Percentiles rank a stretch among this genome's conserved stretches.
phyloP scores from a whole-genome alignment of 768 basidiomycete species.

The Rhizopogon vesiculosus region DNA sequence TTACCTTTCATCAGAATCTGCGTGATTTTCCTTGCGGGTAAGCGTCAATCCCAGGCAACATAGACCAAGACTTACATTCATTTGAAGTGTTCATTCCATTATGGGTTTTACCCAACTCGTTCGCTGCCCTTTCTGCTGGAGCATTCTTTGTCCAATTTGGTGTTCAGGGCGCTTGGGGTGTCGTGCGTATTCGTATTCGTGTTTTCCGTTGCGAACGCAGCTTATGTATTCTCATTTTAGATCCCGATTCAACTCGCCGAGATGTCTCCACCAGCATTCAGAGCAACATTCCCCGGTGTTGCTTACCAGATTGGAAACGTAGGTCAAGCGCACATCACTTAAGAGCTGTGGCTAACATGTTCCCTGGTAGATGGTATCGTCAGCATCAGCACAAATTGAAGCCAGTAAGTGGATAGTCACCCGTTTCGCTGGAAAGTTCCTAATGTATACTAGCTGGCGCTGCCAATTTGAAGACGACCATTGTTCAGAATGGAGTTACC shows the following conservation, averaged over 20 bases:
- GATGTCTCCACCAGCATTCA: constrained; percentile 83
- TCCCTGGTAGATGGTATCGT: constrained; percentile 50
- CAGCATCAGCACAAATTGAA: constrained; percentile 79
- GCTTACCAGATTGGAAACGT: constrained; percentile 81
- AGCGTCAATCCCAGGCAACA: not conserved
- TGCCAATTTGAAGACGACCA: constrained; percentile 46
- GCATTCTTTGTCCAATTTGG: constrained; percentile 87
- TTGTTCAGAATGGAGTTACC: constrained; percentile 35
- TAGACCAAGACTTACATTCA: not conserved
- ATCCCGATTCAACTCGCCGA: constrained; percentile 80
- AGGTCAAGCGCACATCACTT: constrained; percentile 2
- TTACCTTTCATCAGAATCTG: constrained; percentile 36
- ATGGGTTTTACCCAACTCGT: constrained; percentile 76
- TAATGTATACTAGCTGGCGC: constrained; percentile 48
- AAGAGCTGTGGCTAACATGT: not conserved
- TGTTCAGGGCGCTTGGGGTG: constrained; percentile 90
- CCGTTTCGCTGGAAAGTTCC: not conserved
- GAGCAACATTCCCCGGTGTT: constrained; percentile 83
- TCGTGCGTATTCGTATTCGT: constrained; percentile 47
- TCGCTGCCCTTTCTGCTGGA: constrained; percentile 69
- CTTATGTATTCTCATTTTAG: constrained; percentile 15
- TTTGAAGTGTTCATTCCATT: constrained; percentile 57
- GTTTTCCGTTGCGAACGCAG: not conserved
- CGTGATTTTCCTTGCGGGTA: constrained; percentile 48
- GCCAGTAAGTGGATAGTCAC: constrained; percentile 38